Evolutionary conservation across 306 rosid species (phyloP).

Genomic region (Citrullus mucosospermus): DNA sequence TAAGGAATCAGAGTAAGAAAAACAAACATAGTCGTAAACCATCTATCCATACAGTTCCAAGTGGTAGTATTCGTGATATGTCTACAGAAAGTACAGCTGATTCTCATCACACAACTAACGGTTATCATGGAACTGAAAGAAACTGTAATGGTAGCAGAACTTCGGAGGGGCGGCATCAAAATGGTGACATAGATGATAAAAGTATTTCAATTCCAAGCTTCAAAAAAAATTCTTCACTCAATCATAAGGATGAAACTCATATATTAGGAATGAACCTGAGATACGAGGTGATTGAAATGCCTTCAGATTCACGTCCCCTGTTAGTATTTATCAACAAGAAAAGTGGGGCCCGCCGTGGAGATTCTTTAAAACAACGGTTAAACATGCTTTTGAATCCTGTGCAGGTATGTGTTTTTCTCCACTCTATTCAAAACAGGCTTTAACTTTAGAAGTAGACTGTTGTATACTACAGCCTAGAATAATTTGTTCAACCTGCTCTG

Average conservation of each 20-base stretch:
- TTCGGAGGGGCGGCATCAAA: conserved; percentile 45
- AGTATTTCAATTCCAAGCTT: conserved; percentile 43
- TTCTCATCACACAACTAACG: conserved; percentile 37
- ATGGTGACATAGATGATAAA: conserved; percentile 39
- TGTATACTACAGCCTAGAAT: not conserved
- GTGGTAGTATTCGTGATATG: conserved; percentile 40
- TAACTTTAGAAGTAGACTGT: not conserved
- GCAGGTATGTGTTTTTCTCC: conserved; percentile 54
- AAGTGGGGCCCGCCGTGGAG: conserved; percentile 99
- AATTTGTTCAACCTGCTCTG: not conserved
- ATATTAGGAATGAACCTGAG: conserved; percentile 43
- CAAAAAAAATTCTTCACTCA: conserved; percentile 34
- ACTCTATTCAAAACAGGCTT: not conserved
- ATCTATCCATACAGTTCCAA: conserved; percentile 45
- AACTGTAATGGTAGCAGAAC: conserved; percentile 27
- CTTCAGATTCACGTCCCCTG: conserved; percentile 85
- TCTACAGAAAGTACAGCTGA: conserved; percentile 69
- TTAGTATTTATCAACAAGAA: conserved; percentile 91
- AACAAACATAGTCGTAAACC: conserved; percentile 58
- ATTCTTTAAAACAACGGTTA: conserved; percentile 69
- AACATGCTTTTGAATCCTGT: conserved; percentile 79
- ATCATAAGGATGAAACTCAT: conserved; percentile 58
- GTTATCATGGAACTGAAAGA: conserved; percentile 51
- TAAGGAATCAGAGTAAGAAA: conserved; percentile 73
- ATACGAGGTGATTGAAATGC: conserved; percentile 68